Evolutionary conservation across 345 rosid species (phyloP), one percentile per base, ranked within the genome.

Genomic region (Camelina hispida): DNA sequence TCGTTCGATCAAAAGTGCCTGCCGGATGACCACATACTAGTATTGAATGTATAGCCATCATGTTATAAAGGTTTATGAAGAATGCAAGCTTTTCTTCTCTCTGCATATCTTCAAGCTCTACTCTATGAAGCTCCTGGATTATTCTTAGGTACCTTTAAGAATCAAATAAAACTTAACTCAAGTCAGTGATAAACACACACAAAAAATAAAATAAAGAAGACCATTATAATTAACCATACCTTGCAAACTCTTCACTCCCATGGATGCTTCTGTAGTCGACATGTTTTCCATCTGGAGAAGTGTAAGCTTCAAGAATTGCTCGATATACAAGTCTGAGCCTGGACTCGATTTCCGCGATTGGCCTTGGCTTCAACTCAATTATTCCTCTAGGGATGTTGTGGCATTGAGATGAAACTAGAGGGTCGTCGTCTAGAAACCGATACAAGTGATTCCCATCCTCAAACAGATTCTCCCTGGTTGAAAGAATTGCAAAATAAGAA

Each of bases 191-290:
- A 47, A 60, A 28, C 1, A 15, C 35, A 53, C 2, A 75, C 1
- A 62, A 43, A 47, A 43, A 42, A 37, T 56, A 66, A 32, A 28
- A 51, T 28, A 58, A 15, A 63, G 35, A 66, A 47, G 6, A 4
- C 30, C 5, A 28, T 38, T 34, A 8, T 8, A 53, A 46, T 11
- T 34, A 53, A 20, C 1, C 81, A 67, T 34, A 93, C 98, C 98
- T 89, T 75, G 96, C 97, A 78, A 90, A 93, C 78, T 91, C 97
- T 84, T 91, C 98, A 71, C 97, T 93, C 61, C 96, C 98, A 84
- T 91, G 93, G 70, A 93, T 84, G 73, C 86, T 93, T 88, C 87
- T 85, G 60, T 93, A 93, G 80, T 93, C 93, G 34, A 93, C 87
- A 80, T 91, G 96, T 83, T 71, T 87, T 43, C 97, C 97, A 85